Conservation (phyloP, 495 filamentous ascomycete species). For the Aspergillus coremiiformis region DNA sequence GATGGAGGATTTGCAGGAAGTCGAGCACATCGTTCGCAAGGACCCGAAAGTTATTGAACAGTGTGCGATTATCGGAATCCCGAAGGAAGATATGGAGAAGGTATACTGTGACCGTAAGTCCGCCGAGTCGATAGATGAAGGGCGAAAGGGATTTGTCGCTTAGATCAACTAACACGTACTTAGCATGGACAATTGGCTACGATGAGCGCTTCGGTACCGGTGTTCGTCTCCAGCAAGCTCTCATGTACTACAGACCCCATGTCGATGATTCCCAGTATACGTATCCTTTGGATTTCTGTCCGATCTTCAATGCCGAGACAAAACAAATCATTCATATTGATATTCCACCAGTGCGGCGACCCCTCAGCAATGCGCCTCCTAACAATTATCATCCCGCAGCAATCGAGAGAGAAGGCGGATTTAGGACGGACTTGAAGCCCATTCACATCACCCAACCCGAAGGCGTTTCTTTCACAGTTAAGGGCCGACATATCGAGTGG, state of each 20-base stretch:
- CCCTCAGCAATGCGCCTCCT: conserved; percentile 62
- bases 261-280: conserved; percentile 85
- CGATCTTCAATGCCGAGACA: conserved; percentile 80
- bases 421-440: conserved; percentile 76
- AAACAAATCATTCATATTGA: conserved; percentile 84
- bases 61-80: conserved; percentile 80
- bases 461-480: conserved; percentile 82
- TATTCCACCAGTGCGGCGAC: conserved; percentile 71
- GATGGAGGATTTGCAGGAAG: conserved; percentile 86
- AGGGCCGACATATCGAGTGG: conserved; percentile 76
- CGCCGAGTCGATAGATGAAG: not conserved
- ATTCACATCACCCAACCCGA: conserved; percentile 93
- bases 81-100: conserved; percentile 80
- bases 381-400: conserved; percentile 76
- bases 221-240: conserved; percentile 79
- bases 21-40: conserved; percentile 72
- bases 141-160: not conserved
- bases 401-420: conserved; percentile 69
- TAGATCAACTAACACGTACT: conserved; percentile 6
- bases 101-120: conserved; percentile 81
- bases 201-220: conserved; percentile 82
- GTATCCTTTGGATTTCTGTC: conserved; percentile 89
- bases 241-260: conserved; percentile 93
- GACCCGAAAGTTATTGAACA: conserved; percentile 91
- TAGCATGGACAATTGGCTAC: conserved; percentile 93